Conservation (phyloP, 2,329 filamentous ascomycete genomes). For the Cladosporium sp. region DNA sequence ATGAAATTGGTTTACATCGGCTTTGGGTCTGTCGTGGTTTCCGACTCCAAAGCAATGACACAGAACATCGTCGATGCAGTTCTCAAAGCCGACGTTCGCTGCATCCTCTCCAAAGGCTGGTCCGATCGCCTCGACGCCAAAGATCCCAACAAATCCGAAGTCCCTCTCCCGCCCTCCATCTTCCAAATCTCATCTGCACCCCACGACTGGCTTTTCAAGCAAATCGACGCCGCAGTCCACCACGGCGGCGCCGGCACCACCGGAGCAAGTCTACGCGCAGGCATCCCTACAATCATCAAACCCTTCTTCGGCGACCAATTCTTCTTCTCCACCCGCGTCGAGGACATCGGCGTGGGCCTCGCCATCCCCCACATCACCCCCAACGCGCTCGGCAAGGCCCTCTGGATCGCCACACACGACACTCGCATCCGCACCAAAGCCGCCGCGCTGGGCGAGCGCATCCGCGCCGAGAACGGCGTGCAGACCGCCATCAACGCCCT, state of each 20-base stretch:
- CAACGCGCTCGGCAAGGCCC: conserved; percentile 74
- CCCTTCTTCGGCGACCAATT: conserved; percentile 98
- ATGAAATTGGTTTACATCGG: conserved; percentile 97
- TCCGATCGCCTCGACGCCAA: conserved; percentile 71
- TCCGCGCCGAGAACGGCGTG: conserved; percentile 89
- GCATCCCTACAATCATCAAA: conserved; percentile 88
- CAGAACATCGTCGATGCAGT: conserved; percentile 92
- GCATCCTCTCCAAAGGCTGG: conserved; percentile 95
- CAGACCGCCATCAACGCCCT: conserved; percentile 83
- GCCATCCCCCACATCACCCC: conserved; percentile 85
- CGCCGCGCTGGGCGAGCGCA: conserved; percentile 73
- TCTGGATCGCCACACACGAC: conserved; percentile 89
- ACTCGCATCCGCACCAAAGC: conserved; percentile 90
- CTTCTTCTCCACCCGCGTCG: conserved; percentile 86
- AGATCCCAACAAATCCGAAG: conserved; percentile 55
- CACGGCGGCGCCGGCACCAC: conserved; percentile 95
- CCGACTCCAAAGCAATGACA: conserved; percentile 81
- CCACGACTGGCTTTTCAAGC: conserved; percentile 92
- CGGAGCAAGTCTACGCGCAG: conserved; percentile 83
- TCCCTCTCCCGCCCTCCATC: conserved; percentile 73
- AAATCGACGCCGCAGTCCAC: conserved; percentile 90
- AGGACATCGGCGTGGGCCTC: conserved; percentile 89
- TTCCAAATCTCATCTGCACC: conserved; percentile 84
- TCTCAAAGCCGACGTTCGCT: conserved; percentile 83
- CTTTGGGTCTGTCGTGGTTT: conserved; percentile 92